phyloP scores from a whole-genome alignment of 805 yeast genomes.

The Tetrapisispora namnaoensis region DNA sequence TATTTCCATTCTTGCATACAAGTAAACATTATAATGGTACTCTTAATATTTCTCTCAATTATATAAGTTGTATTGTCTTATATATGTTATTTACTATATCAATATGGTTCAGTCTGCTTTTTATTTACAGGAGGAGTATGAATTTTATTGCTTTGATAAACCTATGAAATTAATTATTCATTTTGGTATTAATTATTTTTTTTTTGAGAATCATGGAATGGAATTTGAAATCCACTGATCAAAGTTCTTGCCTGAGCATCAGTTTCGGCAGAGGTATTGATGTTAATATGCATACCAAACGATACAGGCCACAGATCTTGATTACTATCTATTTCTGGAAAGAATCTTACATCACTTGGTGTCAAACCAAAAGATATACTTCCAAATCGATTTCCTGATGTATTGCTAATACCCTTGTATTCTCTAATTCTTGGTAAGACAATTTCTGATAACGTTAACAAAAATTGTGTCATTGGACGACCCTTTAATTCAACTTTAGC shows the following conservation, averaged over 20 bases:
- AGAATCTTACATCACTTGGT: slow-evolving; percentile 64
- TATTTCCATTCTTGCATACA: background rate
- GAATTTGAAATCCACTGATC: slow-evolving; percentile 72
- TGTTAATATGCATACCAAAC: slow-evolving; percentile 75
- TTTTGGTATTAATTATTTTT: background rate
- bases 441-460: slow-evolving; percentile 78
- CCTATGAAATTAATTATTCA: background rate
- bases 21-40: background rate
- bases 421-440: slow-evolving; percentile 90
- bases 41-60: background rate
- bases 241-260: slow-evolving; percentile 84
- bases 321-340: slow-evolving; percentile 90
- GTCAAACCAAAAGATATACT: slow-evolving; percentile 77
- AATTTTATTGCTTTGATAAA: background rate
- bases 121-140: background rate
- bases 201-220: slow-evolving; percentile 35
- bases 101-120: background rate
- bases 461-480: slow-evolving; percentile 73
- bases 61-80: background rate
- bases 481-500: slow-evolving; percentile 74
- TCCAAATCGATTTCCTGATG: slow-evolving; percentile 78
- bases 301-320: slow-evolving; percentile 83
- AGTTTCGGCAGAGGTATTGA: slow-evolving; percentile 82
- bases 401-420: slow-evolving; percentile 65
- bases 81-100: background rate